Conservation (phyloP, 192 early-diverging fungal species). For the Linnemannia hyalina region DNA sequence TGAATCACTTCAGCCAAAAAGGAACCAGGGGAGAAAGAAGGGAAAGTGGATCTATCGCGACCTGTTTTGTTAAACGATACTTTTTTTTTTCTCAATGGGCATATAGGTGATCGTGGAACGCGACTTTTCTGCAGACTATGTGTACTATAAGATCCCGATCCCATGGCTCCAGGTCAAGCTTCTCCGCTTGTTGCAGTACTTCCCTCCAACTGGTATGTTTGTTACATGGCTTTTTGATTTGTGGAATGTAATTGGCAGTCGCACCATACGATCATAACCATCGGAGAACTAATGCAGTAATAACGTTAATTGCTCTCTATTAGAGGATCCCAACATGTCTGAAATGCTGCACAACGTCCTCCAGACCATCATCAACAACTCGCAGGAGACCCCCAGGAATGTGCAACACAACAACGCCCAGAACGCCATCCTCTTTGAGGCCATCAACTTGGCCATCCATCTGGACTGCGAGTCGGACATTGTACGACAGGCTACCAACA, state of each 20-base stretch:
- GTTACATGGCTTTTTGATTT: neutral
- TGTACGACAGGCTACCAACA: conserved; percentile 83
- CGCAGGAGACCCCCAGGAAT: conserved; percentile 93
- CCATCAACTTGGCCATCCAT: conserved; percentile 95
- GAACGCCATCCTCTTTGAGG: conserved; percentile 97
- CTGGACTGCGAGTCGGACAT: conserved; percentile 90
- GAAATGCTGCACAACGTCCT: conserved; percentile 79
- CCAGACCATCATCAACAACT: conserved; percentile 85
- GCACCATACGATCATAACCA: neutral
- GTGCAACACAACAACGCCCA: conserved; percentile 98
- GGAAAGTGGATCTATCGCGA: neutral
- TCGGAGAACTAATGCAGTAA: neutral
- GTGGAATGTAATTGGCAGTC: neutral
- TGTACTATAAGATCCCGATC: conserved; percentile 98
- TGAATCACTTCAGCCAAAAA: neutral
- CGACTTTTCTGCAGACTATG: conserved; percentile 86
- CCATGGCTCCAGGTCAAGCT: conserved; percentile 99
- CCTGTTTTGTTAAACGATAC: neutral
- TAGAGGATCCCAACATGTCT: conserved; percentile 69
- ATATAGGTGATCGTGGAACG: conserved; percentile 85
- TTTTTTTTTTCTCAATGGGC: neutral
- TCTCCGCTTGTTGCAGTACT: conserved; percentile 95
- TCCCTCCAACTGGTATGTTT: conserved; percentile 79
- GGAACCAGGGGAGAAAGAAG: neutral
- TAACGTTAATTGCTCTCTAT: conserved; percentile 8